Evolutionary conservation across 129 eudicot species (phyloP), one percentile per base, ranked within the genome.

Genomic region (Scalesia atractyloides): DNA sequence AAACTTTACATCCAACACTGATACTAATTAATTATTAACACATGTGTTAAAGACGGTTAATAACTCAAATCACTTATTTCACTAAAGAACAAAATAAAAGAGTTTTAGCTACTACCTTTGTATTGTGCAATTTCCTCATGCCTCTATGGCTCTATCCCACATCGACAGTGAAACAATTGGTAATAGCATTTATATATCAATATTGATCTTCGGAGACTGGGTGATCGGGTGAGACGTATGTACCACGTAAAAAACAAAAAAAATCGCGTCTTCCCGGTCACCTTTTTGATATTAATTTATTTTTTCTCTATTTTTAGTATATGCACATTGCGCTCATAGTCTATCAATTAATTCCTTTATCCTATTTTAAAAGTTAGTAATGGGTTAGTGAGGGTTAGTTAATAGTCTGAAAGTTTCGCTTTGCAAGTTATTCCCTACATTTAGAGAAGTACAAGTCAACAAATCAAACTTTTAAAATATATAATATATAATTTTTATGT

Each of bases 171-270:
- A 2, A 52, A 54, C 64, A 33, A 22, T 39, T 50, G 56, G 54
- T 14, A 33, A 65, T 48, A 36, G 0, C 53, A 34, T 19, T 65
- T 49, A 75, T 75, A 64, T 10, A 54, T 41, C 41, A 18, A 53
- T 13, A 22, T 53, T 15, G 12, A 17, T 75, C 44, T 65, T 43
- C 7, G 39, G 11, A 65, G 43, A 17, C 17, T 12, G 34, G 64
- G 79, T 74, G 78, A 65, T 64, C 63, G 72, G 73, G 65, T 53
- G 64, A 74, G 72, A 5, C 73, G 66, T 19, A 10, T 61, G 36
- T 48, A 14, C 53, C 76, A 72, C 75, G 66, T 30, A 33, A 47
- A 51, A 43, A 66, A 43, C 9, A 48, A 63, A 46, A 75, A 43
- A 41, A 58, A 76, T 57, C 19, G 61, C 59, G 74, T 3, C 68